phyloP scores from a whole-genome alignment of 2,329 filamentous ascomycete species.

The Alternaria sp. region DNA sequence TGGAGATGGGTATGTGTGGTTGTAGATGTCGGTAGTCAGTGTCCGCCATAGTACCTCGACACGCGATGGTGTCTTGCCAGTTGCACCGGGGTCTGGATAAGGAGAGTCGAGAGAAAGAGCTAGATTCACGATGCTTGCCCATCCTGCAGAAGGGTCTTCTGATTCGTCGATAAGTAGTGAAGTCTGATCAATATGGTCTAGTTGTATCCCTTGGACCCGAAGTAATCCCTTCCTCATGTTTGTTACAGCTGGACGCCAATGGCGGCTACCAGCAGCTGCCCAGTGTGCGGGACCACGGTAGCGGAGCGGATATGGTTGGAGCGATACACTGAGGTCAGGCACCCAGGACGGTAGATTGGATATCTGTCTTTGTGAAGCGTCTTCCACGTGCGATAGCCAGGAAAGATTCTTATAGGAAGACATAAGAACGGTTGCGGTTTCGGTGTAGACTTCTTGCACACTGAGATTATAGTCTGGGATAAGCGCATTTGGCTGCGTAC shows the following conservation, averaged over 20 bases:
- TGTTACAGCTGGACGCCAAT: constrained; percentile 13
- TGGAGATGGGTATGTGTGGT: constrained; percentile 31
- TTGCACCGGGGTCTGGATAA: constrained; percentile 22
- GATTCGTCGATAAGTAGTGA: not conserved
- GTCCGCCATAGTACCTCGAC: constrained; percentile 38
- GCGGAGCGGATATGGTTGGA: constrained; percentile 37
- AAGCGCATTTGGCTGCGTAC: constrained; percentile 22
- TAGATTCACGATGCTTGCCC: constrained; percentile 21
- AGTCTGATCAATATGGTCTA: not conserved
- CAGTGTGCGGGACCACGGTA: constrained; percentile 28
- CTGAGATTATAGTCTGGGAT: constrained; percentile 33
- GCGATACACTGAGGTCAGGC: constrained; percentile 34
- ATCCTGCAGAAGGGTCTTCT: not conserved
- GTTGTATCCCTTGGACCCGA: not conserved
- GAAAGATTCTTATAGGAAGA: constrained; percentile 26
- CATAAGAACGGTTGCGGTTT: constrained; percentile 27
- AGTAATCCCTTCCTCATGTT: not conserved
- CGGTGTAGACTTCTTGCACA: constrained; percentile 32
- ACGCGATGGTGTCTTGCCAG: constrained; percentile 19
- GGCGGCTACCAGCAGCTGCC: constrained; percentile 23
- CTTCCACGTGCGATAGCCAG: constrained; percentile 21
- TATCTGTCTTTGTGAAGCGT: constrained; percentile 25
- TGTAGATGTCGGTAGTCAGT: constrained; percentile 36
- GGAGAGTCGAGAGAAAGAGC: constrained; percentile 27
- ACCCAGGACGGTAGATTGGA: constrained; percentile 37